phyloP scores from a whole-genome alignment of 179 eudicot genomes.

The Gypsophila paniculata region DNA sequence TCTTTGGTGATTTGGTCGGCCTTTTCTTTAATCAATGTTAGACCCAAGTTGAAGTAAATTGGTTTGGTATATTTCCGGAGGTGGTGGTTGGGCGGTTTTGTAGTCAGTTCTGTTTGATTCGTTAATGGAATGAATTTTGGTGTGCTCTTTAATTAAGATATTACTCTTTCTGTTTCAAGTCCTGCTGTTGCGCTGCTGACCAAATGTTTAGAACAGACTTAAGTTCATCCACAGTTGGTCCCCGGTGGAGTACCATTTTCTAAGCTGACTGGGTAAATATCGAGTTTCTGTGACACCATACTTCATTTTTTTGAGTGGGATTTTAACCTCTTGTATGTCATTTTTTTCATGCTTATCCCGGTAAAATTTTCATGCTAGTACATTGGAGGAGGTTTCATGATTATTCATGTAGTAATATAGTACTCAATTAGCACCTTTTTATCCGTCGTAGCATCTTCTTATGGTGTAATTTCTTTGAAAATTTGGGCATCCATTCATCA shows the following conservation, averaged over 20 bases:
- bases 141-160: constrained; percentile 14
- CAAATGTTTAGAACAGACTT: background rate
- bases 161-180: constrained; percentile 5
- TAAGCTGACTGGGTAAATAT: background rate
- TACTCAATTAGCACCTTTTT: too few species aligned
- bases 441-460: background rate
- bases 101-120: background rate
- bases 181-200: constrained; percentile 15
- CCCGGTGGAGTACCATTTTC: constrained; percentile 6
- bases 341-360: background rate
- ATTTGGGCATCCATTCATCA: background rate
- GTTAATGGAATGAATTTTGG: constrained; percentile 10
- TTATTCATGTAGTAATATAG: too few species aligned
- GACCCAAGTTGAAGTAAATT: constrained; percentile 20
- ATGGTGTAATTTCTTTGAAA: background rate
- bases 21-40: constrained; percentile 21
- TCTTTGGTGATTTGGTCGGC: constrained; percentile 34
- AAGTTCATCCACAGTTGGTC: constrained; percentile 16
- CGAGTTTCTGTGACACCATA: too few species aligned
- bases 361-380: too few species aligned
- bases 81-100: constrained; percentile 26
- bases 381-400: too few species aligned
- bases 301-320: too few species aligned
- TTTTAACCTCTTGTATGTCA: too few species aligned
- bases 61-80: constrained; percentile 14